Conservation (phyloP, 2,329 filamentous ascomycete genomes). For the Ophiocordyceps sinensis region DNA sequence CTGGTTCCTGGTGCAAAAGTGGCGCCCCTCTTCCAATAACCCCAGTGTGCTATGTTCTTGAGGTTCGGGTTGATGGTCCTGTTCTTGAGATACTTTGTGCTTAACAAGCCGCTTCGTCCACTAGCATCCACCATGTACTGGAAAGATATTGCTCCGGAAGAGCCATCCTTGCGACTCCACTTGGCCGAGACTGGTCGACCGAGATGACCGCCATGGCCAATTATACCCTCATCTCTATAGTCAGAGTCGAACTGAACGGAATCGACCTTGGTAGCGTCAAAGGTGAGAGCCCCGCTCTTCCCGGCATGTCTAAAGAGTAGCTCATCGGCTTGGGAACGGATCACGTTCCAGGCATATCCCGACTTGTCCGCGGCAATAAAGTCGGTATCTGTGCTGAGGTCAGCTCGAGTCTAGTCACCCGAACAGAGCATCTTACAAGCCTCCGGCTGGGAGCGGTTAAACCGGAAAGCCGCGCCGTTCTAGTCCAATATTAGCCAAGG, state of each 20-base stretch:
- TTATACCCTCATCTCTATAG: too few relatives aligned
- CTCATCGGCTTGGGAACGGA: conserved; percentile 30
- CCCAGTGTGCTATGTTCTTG: conserved; percentile 35
- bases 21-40: conserved; percentile 25
- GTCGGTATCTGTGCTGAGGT: conserved; percentile 21
- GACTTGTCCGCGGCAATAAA: conserved; percentile 24
- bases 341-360: conserved; percentile 28
- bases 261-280: conserved; percentile 24
- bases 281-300: conserved; percentile 22
- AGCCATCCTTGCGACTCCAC: conserved; percentile 19
- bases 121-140: conserved; percentile 35
- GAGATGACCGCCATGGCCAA: too few relatives aligned
- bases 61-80: conserved; percentile 29
- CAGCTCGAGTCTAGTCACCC: neutral
- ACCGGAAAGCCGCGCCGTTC: conserved; percentile 22
- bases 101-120: conserved; percentile 28
- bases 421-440: conserved; percentile 14
- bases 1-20: conserved; percentile 21
- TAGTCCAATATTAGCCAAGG: neutral
- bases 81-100: conserved; percentile 34
- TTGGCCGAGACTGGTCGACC: conserved; percentile 20
- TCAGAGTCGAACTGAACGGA: conserved; percentile 18
- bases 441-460: conserved; percentile 16
- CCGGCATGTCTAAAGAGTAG: conserved; percentile 28
- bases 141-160: conserved; percentile 24